Conservation (phyloP, 768 basidiomycete genomes). For the Pisolithus orientalis region DNA sequence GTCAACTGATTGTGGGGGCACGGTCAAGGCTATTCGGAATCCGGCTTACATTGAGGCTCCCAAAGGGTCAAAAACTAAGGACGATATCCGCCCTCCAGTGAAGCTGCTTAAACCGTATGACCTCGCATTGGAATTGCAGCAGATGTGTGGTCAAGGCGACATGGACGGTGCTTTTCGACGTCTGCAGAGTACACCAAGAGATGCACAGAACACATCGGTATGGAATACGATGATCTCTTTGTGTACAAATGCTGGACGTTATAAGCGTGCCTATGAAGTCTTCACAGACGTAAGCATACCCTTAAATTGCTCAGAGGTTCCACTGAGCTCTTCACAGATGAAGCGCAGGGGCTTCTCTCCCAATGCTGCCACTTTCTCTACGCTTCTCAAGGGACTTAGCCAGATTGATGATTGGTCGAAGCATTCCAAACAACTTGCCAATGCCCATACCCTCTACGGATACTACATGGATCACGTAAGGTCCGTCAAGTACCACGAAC, state of each 20-base stretch:
- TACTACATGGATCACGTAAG: conserved; percentile 47
- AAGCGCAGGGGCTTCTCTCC: conserved; percentile 77
- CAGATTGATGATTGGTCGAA: conserved; percentile 55
- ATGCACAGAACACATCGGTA: conserved; percentile 66
- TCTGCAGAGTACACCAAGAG: conserved; percentile 63
- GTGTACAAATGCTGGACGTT: conserved; percentile 49
- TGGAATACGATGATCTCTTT: conserved; percentile 80
- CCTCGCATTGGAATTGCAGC: conserved; percentile 53
- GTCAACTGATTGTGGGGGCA: not conserved
- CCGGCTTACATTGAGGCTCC: conserved; percentile 13
- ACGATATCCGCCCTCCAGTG: not conserved
- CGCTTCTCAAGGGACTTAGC: conserved; percentile 60
- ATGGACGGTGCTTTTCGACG: conserved; percentile 57
- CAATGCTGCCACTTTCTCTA: conserved; percentile 58
- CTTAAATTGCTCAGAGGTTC: conserved; percentile 9
- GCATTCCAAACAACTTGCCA: conserved; percentile 54
- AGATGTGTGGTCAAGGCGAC: conserved; percentile 47
- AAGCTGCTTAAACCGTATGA: conserved; percentile 55
- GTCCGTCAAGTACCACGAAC: conserved; percentile 43
- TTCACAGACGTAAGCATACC: conserved; percentile 55
- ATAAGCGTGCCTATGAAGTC: conserved; percentile 55
- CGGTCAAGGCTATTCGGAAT: not conserved
- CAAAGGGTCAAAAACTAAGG: conserved; percentile 6
- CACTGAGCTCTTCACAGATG: conserved; percentile 47
- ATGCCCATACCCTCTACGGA: conserved; percentile 56